These are phyloP conservation scores for Chaetomium tenue DNA, from an alignment of 495 filamentous ascomycete species.

Conservation along the genomic window DNA sequence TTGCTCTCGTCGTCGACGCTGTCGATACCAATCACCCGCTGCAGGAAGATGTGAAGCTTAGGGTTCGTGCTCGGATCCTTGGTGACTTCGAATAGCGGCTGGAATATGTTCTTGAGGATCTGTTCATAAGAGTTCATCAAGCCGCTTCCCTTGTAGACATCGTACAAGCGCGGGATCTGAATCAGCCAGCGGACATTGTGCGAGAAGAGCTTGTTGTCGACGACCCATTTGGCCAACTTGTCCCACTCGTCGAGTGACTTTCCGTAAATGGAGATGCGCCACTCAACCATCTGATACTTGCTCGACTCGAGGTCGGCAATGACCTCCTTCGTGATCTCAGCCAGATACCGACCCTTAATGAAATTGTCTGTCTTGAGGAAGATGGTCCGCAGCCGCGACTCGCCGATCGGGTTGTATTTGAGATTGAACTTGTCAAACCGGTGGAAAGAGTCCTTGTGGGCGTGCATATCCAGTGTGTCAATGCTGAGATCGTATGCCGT, in stretches of 20 bases:
- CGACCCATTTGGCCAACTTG: conserved; percentile 96
- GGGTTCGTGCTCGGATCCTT: conserved; percentile 81
- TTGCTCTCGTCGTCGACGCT: conserved; percentile 99
- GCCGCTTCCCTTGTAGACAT: conserved; percentile 86
- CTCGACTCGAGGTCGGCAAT: conserved; percentile 97
- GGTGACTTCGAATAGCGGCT: conserved; percentile 92
- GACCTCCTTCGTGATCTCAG: conserved; percentile 96
- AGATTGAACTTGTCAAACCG: conserved; percentile 99
- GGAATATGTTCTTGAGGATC: conserved; percentile 87
- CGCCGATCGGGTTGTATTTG: conserved; percentile 97
- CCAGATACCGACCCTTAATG: conserved; percentile 91
- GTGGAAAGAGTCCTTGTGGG: conserved; percentile 96
- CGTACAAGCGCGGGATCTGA: conserved; percentile 90
- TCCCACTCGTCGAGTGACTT: conserved; percentile 93
- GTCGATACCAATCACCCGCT: conserved; percentile 94
- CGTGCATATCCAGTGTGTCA: conserved; percentile 98
- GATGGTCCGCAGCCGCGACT: conserved; percentile 90
- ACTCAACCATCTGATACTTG: conserved; percentile 99
- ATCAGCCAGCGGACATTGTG: conserved; percentile 98
- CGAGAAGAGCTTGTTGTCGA: conserved; percentile 96
- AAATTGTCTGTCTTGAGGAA: conserved; percentile 99
- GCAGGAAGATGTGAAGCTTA: conserved; percentile 91
- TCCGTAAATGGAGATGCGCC: conserved; percentile 96
- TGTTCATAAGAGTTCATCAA: conserved; percentile 88
- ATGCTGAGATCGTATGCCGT: conserved; percentile 98